Percentiles rank a stretch among this genome's conserved stretches.
Conservation (phyloP, 352 stramenopile species). For the Pythium utonaiense region DNA sequence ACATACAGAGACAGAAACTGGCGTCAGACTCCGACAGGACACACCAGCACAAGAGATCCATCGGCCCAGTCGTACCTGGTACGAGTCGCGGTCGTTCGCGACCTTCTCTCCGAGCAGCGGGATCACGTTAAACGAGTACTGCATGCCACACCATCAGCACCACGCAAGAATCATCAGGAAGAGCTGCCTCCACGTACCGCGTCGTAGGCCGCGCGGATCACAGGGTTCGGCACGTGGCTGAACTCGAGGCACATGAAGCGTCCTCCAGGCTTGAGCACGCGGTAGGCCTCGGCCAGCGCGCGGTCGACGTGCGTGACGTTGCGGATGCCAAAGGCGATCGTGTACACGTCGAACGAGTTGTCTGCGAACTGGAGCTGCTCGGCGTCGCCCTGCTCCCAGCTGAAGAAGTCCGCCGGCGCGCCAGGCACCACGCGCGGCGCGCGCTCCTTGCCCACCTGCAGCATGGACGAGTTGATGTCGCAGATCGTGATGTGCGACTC, state of each 20-base stretch:
- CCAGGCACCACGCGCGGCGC: conserved; percentile 70
- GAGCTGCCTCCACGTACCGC: conserved; percentile 59
- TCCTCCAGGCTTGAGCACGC: conserved; percentile 95
- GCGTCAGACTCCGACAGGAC: too few species aligned
- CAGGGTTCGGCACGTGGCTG: conserved; percentile 90
- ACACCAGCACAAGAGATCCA: neutral
- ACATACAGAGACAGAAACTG: neutral
- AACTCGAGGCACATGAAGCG: conserved; percentile 99
- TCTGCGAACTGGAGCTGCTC: conserved; percentile 94
- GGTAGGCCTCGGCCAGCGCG: conserved; percentile 92
- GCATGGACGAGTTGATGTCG: conserved; percentile 99
- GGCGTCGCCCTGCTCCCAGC: conserved; percentile 95
- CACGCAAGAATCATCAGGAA: too few species aligned
- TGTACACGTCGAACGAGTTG: conserved; percentile 98
- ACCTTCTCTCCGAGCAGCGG: conserved; percentile 93
- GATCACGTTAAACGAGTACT: conserved; percentile 99
- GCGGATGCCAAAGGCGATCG: conserved; percentile 98
- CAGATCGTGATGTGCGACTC: conserved; percentile 92
- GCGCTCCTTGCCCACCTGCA: conserved; percentile 92
- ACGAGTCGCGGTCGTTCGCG: conserved; percentile 94
- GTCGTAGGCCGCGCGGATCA: conserved; percentile 95
- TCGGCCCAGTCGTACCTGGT: conserved; percentile 72
- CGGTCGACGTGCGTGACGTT: conserved; percentile 98
- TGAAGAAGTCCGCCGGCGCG: conserved; percentile 49
- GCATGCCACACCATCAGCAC: conserved; percentile 6